These are phyloP conservation scores for Henckelia pumila DNA, from an alignment of 257 asterid genomes.

Conservation along the genomic window DNA sequence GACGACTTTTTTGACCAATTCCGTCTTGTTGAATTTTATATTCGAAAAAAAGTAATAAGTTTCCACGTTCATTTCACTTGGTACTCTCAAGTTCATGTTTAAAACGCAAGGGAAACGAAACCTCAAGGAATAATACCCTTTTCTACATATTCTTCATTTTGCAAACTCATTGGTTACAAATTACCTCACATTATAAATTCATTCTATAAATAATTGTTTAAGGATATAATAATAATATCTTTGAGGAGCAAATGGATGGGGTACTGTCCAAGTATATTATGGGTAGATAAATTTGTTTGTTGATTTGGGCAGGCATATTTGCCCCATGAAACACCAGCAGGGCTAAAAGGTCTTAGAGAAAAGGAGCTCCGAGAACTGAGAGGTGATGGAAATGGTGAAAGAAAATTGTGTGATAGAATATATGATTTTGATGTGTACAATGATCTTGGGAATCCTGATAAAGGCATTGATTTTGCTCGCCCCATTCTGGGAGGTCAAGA, in stretches of 20 bases:
- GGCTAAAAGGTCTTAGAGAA: conserved; percentile 70
- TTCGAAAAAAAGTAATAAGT: too few species aligned
- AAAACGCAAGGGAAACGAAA: conserved; percentile 16
- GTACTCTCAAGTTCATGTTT: not conserved
- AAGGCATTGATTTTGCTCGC: conserved; percentile 75
- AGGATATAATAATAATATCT: too few species aligned
- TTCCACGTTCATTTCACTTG: too few species aligned
- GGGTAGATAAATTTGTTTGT: too few species aligned
- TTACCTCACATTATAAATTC: too few species aligned
- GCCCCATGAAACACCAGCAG: conserved; percentile 87
- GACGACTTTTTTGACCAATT: conserved; percentile 2
- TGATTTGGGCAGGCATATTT: conserved; percentile 83
- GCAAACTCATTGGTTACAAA: not conserved
- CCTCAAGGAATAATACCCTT: conserved; percentile 11
- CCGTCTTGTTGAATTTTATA: conserved; percentile 5
- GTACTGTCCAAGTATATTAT: too few species aligned
- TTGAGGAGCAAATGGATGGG: too few species aligned
- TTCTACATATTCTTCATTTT: conserved; percentile 11
- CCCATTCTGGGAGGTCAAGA: conserved; percentile 69
- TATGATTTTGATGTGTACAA: conserved; percentile 84
- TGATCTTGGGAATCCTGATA: conserved; percentile 95
- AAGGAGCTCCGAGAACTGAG: conserved; percentile 70
- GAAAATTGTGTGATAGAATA: conserved; percentile 74
- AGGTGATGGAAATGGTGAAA: conserved; percentile 77
- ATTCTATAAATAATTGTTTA: too few species aligned